Evolutionary conservation across 176 grass and related monocot species (phyloP).

Genomic region (barley (Hordeum vulgare)): DNA sequence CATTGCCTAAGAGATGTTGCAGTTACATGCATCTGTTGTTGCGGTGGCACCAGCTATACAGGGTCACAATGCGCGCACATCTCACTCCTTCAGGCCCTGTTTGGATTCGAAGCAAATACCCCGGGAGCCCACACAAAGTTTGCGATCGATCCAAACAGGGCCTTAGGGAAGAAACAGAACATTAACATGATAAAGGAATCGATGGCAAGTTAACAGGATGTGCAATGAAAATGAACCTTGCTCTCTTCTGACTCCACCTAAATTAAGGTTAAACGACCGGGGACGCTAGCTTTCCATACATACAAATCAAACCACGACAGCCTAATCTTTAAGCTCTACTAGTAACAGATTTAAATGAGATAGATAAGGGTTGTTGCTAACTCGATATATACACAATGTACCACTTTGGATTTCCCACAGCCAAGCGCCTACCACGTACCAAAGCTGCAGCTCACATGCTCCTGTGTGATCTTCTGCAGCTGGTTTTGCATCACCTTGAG

Average conservation of each 20-base stretch:
- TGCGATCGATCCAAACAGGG: not conserved
- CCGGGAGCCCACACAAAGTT: not conserved
- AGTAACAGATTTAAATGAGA: slow-evolving; percentile 17
- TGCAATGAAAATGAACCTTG: not conserved
- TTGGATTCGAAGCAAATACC: too few species aligned
- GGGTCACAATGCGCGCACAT: not conserved
- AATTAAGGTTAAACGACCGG: slow-evolving; percentile 21
- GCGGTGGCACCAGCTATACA: not conserved
- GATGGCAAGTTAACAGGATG: not conserved
- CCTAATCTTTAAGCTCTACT: slow-evolving; percentile 30
- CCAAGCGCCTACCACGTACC: slow-evolving; percentile 51
- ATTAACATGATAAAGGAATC: not conserved
- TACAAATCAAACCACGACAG: slow-evolving; percentile 17
- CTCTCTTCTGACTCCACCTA: slow-evolving; percentile 30
- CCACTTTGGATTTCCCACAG: slow-evolving; percentile 5
- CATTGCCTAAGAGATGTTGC: not conserved
- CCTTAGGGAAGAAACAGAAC: not conserved
- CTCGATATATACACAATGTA: slow-evolving; percentile 50
- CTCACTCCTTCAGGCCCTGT: not conserved
- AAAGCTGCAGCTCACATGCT: slow-evolving; percentile 91
- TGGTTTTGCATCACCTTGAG: slow-evolving; percentile 39
- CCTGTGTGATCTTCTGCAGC: slow-evolving; percentile 75
- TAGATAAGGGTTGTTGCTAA: slow-evolving; percentile 10
- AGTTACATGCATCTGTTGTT: not conserved
- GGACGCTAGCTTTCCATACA: slow-evolving; percentile 7